These are phyloP conservation scores for Vitis hybrid DNA, from an alignment of 177 flowering plant species.

Conservation along the genomic window DNA sequence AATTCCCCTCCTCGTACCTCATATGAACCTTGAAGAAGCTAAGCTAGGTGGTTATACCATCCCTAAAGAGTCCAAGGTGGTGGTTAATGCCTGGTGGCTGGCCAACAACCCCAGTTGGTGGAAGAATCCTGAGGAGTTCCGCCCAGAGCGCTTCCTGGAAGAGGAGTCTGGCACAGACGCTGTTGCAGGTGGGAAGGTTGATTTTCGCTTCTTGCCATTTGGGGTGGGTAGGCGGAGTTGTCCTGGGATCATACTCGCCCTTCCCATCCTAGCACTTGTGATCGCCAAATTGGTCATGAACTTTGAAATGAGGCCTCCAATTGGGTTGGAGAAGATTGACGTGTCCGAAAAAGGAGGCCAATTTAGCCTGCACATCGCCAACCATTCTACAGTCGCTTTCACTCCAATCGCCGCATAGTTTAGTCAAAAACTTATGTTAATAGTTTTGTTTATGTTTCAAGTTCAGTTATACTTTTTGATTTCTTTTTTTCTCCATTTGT, in stretches of 20 bases:
- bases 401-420: slow-evolving; percentile 27
- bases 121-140: slow-evolving; percentile 47
- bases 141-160: slow-evolving; percentile 64
- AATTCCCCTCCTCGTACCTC: slow-evolving; percentile 61
- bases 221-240: slow-evolving; percentile 63
- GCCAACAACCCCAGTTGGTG: slow-evolving; percentile 63
- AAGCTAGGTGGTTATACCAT: slow-evolving; percentile 50
- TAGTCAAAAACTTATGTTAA: no score
- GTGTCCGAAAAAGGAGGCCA: slow-evolving; percentile 60
- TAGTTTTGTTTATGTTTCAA: no score
- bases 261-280: slow-evolving; percentile 51
- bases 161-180: slow-evolving; percentile 46
- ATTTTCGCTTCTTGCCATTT: slow-evolving; percentile 54
- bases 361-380: slow-evolving; percentile 60
- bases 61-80: slow-evolving; percentile 54
- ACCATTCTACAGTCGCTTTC: slow-evolving; percentile 49
- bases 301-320: slow-evolving; percentile 43
- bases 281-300: slow-evolving; percentile 41
- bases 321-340: slow-evolving; percentile 45
- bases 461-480: no score
- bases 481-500: no score
- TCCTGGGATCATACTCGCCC: slow-evolving; percentile 57
- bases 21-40: slow-evolving; percentile 64
- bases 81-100: slow-evolving; percentile 72
- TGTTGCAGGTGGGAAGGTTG: slow-evolving; percentile 46